A percentile compares a stretch with the other conserved stretches of the same genome.
Conservation (phyloP, 257 asterid species). For the Rubia yunnanensis region DNA sequence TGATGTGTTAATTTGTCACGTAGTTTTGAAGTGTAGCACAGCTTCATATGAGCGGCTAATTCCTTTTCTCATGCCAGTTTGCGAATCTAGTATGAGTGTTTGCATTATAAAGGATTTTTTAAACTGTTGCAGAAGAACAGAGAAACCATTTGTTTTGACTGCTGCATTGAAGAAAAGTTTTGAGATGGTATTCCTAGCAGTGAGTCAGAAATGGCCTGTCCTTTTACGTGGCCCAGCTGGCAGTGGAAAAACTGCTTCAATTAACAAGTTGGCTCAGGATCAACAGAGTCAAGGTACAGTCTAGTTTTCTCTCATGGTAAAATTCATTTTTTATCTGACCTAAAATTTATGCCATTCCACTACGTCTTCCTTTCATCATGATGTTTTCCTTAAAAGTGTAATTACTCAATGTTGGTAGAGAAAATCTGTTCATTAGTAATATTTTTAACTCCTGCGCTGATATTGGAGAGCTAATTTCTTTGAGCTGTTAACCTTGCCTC, state of each 20-base stretch:
- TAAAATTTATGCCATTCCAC: neutral
- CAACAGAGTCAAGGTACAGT: conserved; percentile 56
- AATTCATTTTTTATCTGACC: neutral
- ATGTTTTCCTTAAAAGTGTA: neutral
- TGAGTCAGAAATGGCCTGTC: conserved; percentile 93
- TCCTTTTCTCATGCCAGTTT: neutral
- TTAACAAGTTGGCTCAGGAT: conserved; percentile 51
- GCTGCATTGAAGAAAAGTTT: conserved; percentile 50
- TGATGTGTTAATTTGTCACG: neutral
- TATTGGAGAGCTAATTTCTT: no score
- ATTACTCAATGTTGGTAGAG: neutral
- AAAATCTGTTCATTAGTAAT: neutral
- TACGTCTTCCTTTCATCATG: neutral
- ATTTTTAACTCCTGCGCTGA: no score
- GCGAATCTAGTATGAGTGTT: neutral
- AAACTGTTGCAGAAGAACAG: conserved; percentile 33
- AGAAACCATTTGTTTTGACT: conserved; percentile 60
- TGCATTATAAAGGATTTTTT: conserved; percentile 4
- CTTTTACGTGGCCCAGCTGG: conserved; percentile 95
- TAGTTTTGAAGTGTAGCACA: neutral
- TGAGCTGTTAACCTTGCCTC: no score
- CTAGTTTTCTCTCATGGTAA: neutral
- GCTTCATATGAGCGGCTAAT: neutral
- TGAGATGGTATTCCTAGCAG: conserved; percentile 76
- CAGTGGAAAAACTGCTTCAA: conserved; percentile 76